These are phyloP conservation scores for Aspergillus nidulans DNA, from an alignment of 495 filamentous ascomycete genomes.

Conservation along the genomic window DNA sequence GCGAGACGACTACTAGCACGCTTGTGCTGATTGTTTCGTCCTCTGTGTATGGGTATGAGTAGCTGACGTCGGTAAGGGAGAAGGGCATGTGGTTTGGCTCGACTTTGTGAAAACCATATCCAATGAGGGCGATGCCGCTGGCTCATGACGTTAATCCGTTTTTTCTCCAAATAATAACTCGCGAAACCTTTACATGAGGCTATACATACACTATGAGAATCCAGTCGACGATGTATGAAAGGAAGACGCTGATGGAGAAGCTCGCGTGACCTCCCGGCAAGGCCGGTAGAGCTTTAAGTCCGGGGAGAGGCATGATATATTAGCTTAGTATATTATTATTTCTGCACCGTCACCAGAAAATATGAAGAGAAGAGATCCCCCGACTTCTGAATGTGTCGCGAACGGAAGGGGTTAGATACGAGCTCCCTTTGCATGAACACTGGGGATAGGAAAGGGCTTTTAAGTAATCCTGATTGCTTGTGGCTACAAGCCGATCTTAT, in stretches of 20 bases:
- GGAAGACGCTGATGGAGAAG: slow-evolving; percentile 35
- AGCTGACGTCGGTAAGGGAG: slow-evolving; percentile 49
- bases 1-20: slow-evolving; percentile 44
- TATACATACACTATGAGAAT: slow-evolving; percentile 45
- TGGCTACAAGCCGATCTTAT: slow-evolving; percentile 1
- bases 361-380: too few species aligned
- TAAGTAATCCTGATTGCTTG: not conserved
- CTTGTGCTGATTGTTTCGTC: slow-evolving; percentile 52
- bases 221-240: slow-evolving; percentile 54
- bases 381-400: not conserved
- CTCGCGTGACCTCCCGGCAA: slow-evolving; percentile 3
- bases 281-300: not conserved
- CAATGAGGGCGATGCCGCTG: slow-evolving; percentile 45
- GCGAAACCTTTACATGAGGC: not conserved
- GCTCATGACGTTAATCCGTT: not conserved
- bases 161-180: not conserved
- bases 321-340: not conserved
- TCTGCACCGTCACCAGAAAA: too few species aligned
- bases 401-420: too few species aligned
- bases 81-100: slow-evolving; percentile 43
- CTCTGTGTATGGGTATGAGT: slow-evolving; percentile 52
- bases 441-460: too few species aligned
- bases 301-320: not conserved
- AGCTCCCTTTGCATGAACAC: too few species aligned
- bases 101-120: slow-evolving; percentile 37